phyloP scores from a whole-genome alignment of 2,329 filamentous ascomycete genomes.

The Colletotrichum gigasporum region DNA sequence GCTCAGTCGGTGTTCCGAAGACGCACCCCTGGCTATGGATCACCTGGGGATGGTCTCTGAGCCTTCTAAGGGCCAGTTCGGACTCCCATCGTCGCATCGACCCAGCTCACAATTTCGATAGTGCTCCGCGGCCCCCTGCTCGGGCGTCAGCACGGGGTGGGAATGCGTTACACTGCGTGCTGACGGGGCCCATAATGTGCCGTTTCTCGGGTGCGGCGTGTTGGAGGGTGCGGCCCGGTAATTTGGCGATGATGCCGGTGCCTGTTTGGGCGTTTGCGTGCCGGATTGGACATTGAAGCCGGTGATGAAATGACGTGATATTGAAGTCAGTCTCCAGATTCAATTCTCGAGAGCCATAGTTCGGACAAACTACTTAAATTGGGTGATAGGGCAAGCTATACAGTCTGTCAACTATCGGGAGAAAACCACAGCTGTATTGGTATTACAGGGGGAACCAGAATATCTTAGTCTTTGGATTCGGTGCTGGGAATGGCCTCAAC shows the following conservation, averaged over 20 bases:
- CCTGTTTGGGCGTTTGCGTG: background rate
- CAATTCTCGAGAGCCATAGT: too few relatives aligned
- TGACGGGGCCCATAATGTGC: background rate
- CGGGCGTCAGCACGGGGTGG: slow-evolving; percentile 10
- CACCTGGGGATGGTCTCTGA: background rate
- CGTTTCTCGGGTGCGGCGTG: background rate
- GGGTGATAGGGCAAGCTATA: too few relatives aligned
- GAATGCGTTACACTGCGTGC: background rate
- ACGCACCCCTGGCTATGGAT: background rate
- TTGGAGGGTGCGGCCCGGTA: background rate
- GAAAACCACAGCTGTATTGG: too few relatives aligned
- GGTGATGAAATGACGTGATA: background rate
- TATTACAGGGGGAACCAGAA: too few relatives aligned
- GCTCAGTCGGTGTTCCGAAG: background rate
- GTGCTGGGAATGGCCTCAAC: too few relatives aligned
- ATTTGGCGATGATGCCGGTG: background rate
- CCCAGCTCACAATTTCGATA: slow-evolving; percentile 11
- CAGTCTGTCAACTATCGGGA: too few relatives aligned
- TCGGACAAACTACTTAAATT: too few relatives aligned
- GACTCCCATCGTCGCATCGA: slow-evolving; percentile 4
- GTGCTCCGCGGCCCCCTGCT: background rate
- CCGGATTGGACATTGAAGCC: background rate
- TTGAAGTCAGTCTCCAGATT: too few relatives aligned
- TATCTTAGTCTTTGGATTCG: too few relatives aligned
- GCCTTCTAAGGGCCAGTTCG: slow-evolving; percentile 4